Base-by-base conservation (phyloP, 305 asterid genomes). In the Solanum hybrid region DNA sequence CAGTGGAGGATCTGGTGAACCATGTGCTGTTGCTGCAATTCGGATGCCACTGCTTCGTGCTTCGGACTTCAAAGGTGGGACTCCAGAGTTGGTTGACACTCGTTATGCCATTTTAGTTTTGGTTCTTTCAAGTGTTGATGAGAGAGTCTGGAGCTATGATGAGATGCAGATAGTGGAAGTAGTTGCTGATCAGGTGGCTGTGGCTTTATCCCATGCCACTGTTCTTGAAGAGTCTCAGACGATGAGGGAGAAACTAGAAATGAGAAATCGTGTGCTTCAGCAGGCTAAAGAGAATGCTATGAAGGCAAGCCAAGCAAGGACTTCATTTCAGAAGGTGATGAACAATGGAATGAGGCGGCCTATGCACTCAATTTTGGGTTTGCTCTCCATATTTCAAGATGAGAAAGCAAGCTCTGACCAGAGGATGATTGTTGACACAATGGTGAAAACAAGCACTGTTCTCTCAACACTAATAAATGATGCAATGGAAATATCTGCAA, bases 131-230 rank as follows among this genome's bases (percentile, higher is more conserved):
- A 88, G 91, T 88, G 92, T 34, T 80, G 89, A 89, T 75, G 91
- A 81, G 28, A 35, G 89, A 74, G 89, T 24, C 79, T 92, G 94
- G 94, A 82, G 91, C 87, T 34, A 90, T 78, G 89, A 77, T 64
- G 94, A 92, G 91, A 89, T 92, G 93, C 92, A 93, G 86, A 93
- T 93, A 90, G 94, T 93, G 64, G 93, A 92, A 92, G 94, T 93
- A 31, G 94, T 93, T 75, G 94, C 94, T 91, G 94, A 93, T 90
- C 94, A 93, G 89, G 94, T 93, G 89, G 94, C 94, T 16, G 94
- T 93, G 86, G 94, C 94, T 69, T 86, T 93, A 29, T 93, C 94
- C 71, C 94, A 93, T 90, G 94, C 94, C 73, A 89, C 94, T 35
- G 94, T 93, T 86, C 93, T 93, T 8, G 94, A 93, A 90, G 94